Base-by-base conservation (phyloP, 2,329 filamentous ascomycete genomes). In the Aspergillus ustus region DNA sequence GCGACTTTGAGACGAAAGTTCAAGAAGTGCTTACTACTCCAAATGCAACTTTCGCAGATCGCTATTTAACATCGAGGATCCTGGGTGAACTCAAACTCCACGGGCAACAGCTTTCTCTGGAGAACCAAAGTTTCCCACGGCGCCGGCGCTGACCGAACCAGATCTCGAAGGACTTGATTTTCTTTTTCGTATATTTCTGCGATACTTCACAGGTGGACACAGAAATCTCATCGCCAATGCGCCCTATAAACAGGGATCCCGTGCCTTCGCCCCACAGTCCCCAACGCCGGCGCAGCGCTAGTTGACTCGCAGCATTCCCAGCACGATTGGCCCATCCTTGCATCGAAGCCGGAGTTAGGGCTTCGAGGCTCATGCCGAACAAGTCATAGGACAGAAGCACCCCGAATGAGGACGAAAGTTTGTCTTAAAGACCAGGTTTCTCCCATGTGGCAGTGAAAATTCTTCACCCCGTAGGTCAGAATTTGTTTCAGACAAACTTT, bases 401-500 rank as follows among this genome's bases (percentile, higher is more conserved):
- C 44, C 52, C 20, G 19, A 54, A 28, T 31, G 15, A 15, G 9
- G 17, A 22, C 28, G 28, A 22, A 8, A 49, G 4, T 49, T 37
- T 50, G 11, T 48, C 29, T 52, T 53, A 46, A 56, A 56, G 46
- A 56, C n/a, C 17, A 17, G 28, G 19, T 31, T 22, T 60, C 51
- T 46, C 52, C 57, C 57, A 44, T 43, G 57, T 40, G 43, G 40
- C 17, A 53, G 13, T 37, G 56, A 31, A 53, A 59, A 40, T 3
- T 51, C 31, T 46, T 22, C 25, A n/a, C 19, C 17, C 44, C 46
- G 37, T 49, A 50, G 22, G 25, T 46, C 46, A 50, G 28, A 25
- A 37, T 25, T 29, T 45, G 52, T 60, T 60, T 56, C 59, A 60
- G 17, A 51, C 34, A 56, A 60, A 46, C 31, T 46, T 43, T 46